Base-by-base conservation (phyloP, 805 yeast species). In the Priceomyces carsonii region DNA sequence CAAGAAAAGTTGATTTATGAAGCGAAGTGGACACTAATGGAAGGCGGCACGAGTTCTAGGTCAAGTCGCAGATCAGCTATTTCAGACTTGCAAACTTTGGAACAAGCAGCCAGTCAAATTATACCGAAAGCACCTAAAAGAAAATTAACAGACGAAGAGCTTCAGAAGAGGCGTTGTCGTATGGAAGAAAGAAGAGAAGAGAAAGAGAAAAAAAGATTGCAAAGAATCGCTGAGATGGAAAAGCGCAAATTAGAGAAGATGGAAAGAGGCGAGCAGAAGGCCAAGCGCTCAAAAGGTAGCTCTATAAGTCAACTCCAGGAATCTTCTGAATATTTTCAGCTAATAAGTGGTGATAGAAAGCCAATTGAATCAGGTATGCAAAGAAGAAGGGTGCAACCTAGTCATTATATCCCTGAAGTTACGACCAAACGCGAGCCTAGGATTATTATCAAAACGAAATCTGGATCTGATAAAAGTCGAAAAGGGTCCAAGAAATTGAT, bases 301-400 rank as follows among this genome's bases (percentile, higher is more conserved):
- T 18, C 20, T 13, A 17, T 29, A 3, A 31, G 18, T 2, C 30
- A 35, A 10, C 34, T 35, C 18, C 14, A 26, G 18, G 59, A 53
- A 13, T 63, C 59, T 7, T 56, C 67, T 1, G 53, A 50, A 18
- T 63, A 65, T 48, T 67, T 67, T 34, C 71, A 67, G 42, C 57
- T 66, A 17, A 59, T 67, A n/a, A 55, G 61, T 3, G 73, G 72
- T 10, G 60, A 67, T 36, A 55, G 55, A 4, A 46, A 51, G 18
- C 31, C 43, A 12, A 53, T 67, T n/a, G 51, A 55, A 38, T 46
- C 45, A 10, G 69, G 69, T 17, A 59, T 50, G 15, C 63, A 61
- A 42, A 49, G 71, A 29, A 51, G 53, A 33, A 41, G 71, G 18
- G 50, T 44, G 14, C 59, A 54, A 19, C 47, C 66, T 1, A 44